These are phyloP conservation scores for Neocucurbitaria cava DNA, from an alignment of 2,329 filamentous ascomycete genomes.

Conservation along the genomic window DNA sequence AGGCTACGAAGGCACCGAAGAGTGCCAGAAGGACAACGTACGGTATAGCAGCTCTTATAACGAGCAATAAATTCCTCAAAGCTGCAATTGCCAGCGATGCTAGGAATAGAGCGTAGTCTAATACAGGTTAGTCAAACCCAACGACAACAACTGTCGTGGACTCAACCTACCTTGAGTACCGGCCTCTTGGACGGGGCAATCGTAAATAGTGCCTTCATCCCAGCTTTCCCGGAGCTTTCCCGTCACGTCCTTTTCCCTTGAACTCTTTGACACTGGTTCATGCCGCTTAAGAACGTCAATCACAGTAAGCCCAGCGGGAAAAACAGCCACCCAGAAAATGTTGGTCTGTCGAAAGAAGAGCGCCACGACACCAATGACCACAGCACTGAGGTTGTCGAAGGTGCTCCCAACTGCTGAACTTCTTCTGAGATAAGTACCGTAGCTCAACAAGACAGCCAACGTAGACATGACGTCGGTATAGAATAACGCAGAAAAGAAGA, in stretches of 20 bases:
- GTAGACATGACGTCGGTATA: constrained; percentile 93
- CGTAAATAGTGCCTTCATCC: constrained; percentile 29
- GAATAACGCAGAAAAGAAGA: constrained; percentile 95
- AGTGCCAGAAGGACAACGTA: constrained; percentile 68
- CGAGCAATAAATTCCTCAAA: constrained; percentile 50
- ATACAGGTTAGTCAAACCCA: constrained; percentile 5
- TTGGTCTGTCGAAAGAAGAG: constrained; percentile 92
- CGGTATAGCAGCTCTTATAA: constrained; percentile 54
- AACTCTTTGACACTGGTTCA: neutral
- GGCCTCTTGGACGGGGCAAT: constrained; percentile 31
- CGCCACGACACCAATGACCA: constrained; percentile 68
- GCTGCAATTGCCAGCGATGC: constrained; percentile 70
- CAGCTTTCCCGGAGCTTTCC: constrained; percentile 26
- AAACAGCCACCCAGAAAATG: constrained; percentile 90
- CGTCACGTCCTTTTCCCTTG: neutral
- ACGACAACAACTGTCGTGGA: too few species aligned
- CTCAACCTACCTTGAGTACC: constrained; percentile 28
- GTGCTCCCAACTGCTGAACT: constrained; percentile 16
- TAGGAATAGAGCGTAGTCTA: constrained; percentile 44
- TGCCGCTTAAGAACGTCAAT: constrained; percentile 35
- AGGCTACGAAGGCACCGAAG: constrained; percentile 78
- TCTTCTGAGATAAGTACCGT: constrained; percentile 58
- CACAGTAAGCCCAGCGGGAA: constrained; percentile 66
- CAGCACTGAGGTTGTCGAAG: constrained; percentile 16
- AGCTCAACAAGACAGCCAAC: constrained; percentile 73